Evolutionary conservation across 805 yeast genomes (phyloP), one percentile per base, ranked within the genome.

Genomic region (Kurtzmaniella fragi): DNA sequence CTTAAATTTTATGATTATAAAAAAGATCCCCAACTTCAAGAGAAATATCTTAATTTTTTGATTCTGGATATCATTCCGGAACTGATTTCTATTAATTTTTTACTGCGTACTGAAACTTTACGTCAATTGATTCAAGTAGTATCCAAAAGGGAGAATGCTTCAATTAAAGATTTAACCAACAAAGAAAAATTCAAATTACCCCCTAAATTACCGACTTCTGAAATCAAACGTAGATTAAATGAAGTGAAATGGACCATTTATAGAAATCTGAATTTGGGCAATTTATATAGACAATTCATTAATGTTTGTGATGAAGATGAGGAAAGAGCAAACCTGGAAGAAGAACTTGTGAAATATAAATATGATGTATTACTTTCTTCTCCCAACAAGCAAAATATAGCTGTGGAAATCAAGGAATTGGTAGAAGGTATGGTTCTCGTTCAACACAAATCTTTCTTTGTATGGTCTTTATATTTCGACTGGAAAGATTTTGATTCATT

Each of bases 391-490:
- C 33, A n/a, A 3, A 42, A 40, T 2, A 49, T 73, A 20, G 63
- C 64, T 8, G 48, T 50, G 1, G 71, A 74, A 20, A 61, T 89
- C 3, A 63, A 64, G 32, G 77, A 74, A 8, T 70, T 78, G 72
- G 77, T 78, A 0, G 80, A 78, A 11, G 95, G 84, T 28, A 77
- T 90, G 81, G 77, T 89, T 3, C 62, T 82, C 12, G 77, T 91
- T 12, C 73, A 77, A 30, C 76, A 82, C 16, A 70, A 73, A 1
- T 78, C 79, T 5, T 66, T 75, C 28, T 62, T 73, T 25, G 86
- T 89, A 1, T 90, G 96, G 95, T 68, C 72, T 29, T 52, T 81
- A 9, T 78, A 77, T 50, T 75, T 88, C 41, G 93, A 89, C 46
- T 84, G 91, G 83, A 48, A 64, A 17, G 95, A 89, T 56, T 72